These are phyloP conservation scores for Bryum argenteum DNA, from an alignment of 225 moss, liverwort and hornwort genomes.

Conservation along the genomic window DNA sequence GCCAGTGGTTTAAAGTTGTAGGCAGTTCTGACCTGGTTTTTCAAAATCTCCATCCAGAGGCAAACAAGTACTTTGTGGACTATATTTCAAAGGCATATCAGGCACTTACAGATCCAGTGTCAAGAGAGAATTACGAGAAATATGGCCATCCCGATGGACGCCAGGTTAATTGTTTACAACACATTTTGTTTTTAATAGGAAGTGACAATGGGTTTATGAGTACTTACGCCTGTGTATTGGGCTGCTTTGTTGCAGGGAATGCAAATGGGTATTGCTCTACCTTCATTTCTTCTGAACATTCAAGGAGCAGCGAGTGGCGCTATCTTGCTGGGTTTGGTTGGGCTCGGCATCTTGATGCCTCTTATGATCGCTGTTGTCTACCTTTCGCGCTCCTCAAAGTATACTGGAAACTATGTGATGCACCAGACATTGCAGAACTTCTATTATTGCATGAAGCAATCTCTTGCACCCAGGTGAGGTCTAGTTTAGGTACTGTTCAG, in stretches of 20 bases:
- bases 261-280: conserved; percentile 97
- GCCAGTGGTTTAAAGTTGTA: not conserved
- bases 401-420: conserved; percentile 98
- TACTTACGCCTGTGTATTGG: not conserved
- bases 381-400: conserved; percentile 92
- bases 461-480: conserved; percentile 85
- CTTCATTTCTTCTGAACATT: conserved; percentile 89
- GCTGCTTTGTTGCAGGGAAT: conserved; percentile 56
- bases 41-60: conserved; percentile 48
- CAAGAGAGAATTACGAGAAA: conserved; percentile 88
- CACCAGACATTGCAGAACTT: conserved; percentile 88
- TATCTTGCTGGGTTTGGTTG: conserved; percentile 80
- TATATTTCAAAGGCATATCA: conserved; percentile 92
- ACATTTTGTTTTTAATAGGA: not conserved
- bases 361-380: conserved; percentile 88
- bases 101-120: conserved; percentile 83
- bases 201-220: not conserved
- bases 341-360: conserved; percentile 87
- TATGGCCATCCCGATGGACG: conserved; percentile 98
- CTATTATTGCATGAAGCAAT: conserved; percentile 90
- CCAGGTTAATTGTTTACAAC: conserved; percentile 51
- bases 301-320: conserved; percentile 94
- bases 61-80: conserved; percentile 92
- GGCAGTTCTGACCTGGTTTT: not conserved
- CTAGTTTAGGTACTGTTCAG: conserved; percentile 21